Conservation (phyloP, 2,329 filamentous ascomycete genomes). For the Xylaria sp. region DNA sequence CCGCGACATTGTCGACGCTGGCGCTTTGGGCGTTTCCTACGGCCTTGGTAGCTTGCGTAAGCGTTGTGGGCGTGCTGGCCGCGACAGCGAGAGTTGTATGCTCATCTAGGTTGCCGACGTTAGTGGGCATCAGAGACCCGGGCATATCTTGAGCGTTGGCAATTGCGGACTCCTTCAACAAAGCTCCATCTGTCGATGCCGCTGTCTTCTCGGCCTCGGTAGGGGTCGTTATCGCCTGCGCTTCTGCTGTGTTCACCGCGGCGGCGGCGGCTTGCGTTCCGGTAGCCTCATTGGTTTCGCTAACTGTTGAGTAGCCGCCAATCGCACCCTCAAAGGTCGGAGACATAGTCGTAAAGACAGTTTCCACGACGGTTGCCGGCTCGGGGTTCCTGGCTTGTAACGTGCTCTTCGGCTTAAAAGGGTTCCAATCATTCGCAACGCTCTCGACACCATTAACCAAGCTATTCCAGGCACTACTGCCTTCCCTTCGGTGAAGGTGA, state of each 20-base stretch:
- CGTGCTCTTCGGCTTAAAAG: constrained; percentile 21
- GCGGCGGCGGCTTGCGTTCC: constrained; percentile 14
- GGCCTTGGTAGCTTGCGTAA: constrained; percentile 29
- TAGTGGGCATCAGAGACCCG: constrained; percentile 25
- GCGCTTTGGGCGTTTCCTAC: constrained; percentile 24
- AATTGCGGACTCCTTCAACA: constrained; percentile 2
- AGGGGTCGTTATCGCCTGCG: constrained; percentile 6
- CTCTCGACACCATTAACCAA: constrained; percentile 34
- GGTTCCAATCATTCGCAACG: constrained; percentile 33
- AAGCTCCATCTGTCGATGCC: constrained; percentile 1
- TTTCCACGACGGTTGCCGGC: constrained; percentile 39
- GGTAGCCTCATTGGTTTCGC: constrained; percentile 30
- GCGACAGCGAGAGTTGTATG: constrained; percentile 34
- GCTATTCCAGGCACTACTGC: constrained; percentile 27
- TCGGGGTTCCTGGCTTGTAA: constrained; percentile 26
- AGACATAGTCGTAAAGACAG: constrained; percentile 47
- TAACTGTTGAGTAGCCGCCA: constrained; percentile 46
- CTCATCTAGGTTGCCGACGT: constrained; percentile 34
- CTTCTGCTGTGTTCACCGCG: not conserved
- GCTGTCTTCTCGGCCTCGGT: constrained; percentile 6
- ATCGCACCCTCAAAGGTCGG: constrained; percentile 47
- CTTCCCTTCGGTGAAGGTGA: constrained; percentile 32
- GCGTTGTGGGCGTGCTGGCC: constrained; percentile 34
- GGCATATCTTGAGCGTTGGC: constrained; percentile 9
- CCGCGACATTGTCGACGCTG: constrained; percentile 26